Evolutionary conservation across 768 basidiomycete genomes (phyloP), one percentile per base, ranked within the genome.

Genomic region (Agrocybe pediades): DNA sequence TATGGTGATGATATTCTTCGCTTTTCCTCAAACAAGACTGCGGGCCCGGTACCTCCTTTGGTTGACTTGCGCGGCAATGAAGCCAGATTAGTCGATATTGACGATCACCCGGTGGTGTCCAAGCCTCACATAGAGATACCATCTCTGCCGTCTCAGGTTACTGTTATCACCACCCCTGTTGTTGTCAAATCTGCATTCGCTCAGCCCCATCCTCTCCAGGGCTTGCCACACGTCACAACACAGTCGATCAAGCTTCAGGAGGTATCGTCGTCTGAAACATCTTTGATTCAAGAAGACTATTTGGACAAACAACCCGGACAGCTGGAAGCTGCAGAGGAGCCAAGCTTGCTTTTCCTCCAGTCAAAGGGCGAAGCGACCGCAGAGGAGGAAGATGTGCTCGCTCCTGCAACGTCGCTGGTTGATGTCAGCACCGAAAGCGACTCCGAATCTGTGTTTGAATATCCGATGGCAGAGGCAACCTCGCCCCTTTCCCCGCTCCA

Each of bases 181-280:
- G 16, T 43, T 29, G 19, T 53, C 11, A 49, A 51, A 39, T 44
- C 46, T 0, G 13, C 40, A 2, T 53, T 52, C 42, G 42, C 55
- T 2, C 51, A 52, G 26, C 55, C 55, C 26, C 42, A 52, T 29
- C 55, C 55, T 39, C 30, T 52, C 2, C 46, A 56, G 39, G 46
- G 23, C 19, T 9, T 49, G 24, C 40, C 45, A 7, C 9, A 41
- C 11, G 39, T 44, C 20, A 45, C 23, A 2, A 20, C n/a, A 15
- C n/a, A 24, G 20, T 16, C 29, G 9, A 16, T 44, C 25, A 9
- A 30, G 2, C 23, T 15, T 4, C 48, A 23, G 20, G 6, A 8
- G 6, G 16, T 21, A 7, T 8, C 33, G 7, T n/a, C n/a, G n/a
- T n/a, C n/a, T n/a, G n/a, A n/a, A n/a, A n/a, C n/a, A n/a, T n/a